Conservation (phyloP, 345 rosid genomes). For the Draba incana region DNA sequence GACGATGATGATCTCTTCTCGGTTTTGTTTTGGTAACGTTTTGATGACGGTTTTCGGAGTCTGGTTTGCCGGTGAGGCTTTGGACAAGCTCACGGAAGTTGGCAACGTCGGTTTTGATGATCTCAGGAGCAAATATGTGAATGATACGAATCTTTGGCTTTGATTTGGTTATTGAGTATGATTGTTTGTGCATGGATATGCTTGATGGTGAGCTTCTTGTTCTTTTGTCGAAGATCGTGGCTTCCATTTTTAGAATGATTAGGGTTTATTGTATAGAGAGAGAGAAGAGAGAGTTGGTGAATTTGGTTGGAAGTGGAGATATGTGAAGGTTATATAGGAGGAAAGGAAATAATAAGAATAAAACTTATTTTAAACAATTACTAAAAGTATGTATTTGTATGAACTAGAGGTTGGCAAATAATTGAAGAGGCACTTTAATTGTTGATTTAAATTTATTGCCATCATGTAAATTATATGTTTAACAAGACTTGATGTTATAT, state of each 20-base stretch:
- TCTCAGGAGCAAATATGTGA: constrained; percentile 92
- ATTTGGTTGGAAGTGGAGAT: constrained; percentile 38
- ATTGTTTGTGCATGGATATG: constrained; percentile 52
- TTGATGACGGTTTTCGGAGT: constrained; percentile 10
- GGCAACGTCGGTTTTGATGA: constrained; percentile 87
- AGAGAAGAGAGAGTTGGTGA: constrained; percentile 47
- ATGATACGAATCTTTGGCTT: constrained; percentile 85
- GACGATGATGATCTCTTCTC: constrained; percentile 31
- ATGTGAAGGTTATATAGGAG: constrained; percentile 36
- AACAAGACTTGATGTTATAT: not conserved
- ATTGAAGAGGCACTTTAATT: constrained; percentile 5
- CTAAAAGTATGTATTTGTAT: not conserved
- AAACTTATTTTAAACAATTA: not conserved
- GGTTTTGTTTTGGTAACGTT: constrained; percentile 36
- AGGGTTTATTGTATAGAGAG: constrained; percentile 21
- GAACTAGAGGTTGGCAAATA: constrained; percentile 1
- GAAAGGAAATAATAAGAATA: not conserved
- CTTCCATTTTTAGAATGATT: constrained; percentile 46
- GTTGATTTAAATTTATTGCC: not conserved
- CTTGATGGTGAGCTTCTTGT: constrained; percentile 44
- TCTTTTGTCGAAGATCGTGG: constrained; percentile 42
- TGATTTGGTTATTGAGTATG: constrained; percentile 56
- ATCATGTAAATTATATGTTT: not conserved
- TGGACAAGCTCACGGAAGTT: constrained; percentile 92
- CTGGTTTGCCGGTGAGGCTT: constrained; percentile 85